Evolutionary conservation across 305 asterid genomes (phyloP), one percentile per base, ranked within the genome.

Genomic region (Fraxinus baroniana): DNA sequence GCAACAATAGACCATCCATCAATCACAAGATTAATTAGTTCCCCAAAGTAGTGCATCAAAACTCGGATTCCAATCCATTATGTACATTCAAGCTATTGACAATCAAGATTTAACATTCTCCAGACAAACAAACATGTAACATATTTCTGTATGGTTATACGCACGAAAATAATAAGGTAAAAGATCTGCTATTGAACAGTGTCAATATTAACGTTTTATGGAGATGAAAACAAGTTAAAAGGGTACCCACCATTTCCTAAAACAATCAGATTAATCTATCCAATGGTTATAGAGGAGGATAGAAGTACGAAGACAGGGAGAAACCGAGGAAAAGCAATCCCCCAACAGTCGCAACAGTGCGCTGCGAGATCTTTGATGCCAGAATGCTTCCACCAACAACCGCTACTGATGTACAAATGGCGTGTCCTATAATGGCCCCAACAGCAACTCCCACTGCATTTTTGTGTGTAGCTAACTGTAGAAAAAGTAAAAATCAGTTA

Each of bases 381-480:
- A 94, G 85, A 90, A 93, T 94, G 89, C 99, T 95, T 89, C 99
- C 99, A 36, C 99, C 99, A 2, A 95, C 37, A 82, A 95, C 99
- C 5, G 98, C 99, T 85, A 95, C 22, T 0, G 98, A 94, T 57
- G 99, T 94, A 77, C 99, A 95, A 41, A 95, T 85, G 7, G 94
- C 90, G 90, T 95, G 99, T 73, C 98, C 99, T 24, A 95, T 74
- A 13, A 82, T 83, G 17, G 98, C 99, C 57, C 98, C 99, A 26
- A 89, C 26, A 3, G 98, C 98, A 71, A 95, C 98, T 79, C 98
- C 99, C 13, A 95, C 78, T 3, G 98, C 99, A 81, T 93, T 94
- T 83, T 95, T 95, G 88, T 95, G 99, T 0, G 98, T 94, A 37
- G 99, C 97, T 66, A 95, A 86, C 98, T 95, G 94, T 84, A 79